Conservation (phyloP, 768 basidiomycete genomes). For the Stropharia rugosoannulata region DNA sequence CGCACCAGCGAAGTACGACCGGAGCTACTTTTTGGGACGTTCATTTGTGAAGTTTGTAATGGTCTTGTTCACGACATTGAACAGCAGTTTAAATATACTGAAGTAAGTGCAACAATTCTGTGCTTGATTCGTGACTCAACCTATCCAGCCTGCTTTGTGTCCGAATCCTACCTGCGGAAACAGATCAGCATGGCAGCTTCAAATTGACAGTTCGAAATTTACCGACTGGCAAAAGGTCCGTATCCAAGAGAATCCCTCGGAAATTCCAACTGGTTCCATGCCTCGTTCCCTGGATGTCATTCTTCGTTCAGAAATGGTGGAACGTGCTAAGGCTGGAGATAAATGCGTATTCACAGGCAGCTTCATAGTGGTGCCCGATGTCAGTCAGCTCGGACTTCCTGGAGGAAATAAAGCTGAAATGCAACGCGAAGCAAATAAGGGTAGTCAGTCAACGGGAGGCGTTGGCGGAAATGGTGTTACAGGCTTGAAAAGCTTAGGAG, state of each 20-base stretch:
- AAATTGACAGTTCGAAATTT: conserved; percentile 95
- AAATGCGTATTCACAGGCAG: conserved; percentile 98
- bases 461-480: conserved; percentile 84
- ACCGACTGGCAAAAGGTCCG: conserved; percentile 99
- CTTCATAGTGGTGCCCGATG: conserved; percentile 98
- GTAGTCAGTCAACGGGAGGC: conserved; percentile 57
- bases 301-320: conserved; percentile 92
- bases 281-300: conserved; percentile 96
- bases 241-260: conserved; percentile 98
- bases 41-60: conserved; percentile 87
- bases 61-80: conserved; percentile 90
- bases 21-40: conserved; percentile 90
- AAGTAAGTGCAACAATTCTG: conserved; percentile 47
- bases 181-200: conserved; percentile 86
- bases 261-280: conserved; percentile 99
- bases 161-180: conserved; percentile 95
- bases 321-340: conserved; percentile 98
- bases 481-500: conserved; percentile 91
- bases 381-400: conserved; percentile 91
- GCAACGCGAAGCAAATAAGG: conserved; percentile 79
- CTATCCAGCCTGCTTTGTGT: conserved; percentile 79
- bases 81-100: conserved; percentile 99
- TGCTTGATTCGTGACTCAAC: conserved; percentile 6
- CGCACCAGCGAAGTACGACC: conserved; percentile 97
- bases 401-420: conserved; percentile 92